These are phyloP conservation scores for Acer campestre DNA, from an alignment of 345 rosid species.

Conservation along the genomic window DNA sequence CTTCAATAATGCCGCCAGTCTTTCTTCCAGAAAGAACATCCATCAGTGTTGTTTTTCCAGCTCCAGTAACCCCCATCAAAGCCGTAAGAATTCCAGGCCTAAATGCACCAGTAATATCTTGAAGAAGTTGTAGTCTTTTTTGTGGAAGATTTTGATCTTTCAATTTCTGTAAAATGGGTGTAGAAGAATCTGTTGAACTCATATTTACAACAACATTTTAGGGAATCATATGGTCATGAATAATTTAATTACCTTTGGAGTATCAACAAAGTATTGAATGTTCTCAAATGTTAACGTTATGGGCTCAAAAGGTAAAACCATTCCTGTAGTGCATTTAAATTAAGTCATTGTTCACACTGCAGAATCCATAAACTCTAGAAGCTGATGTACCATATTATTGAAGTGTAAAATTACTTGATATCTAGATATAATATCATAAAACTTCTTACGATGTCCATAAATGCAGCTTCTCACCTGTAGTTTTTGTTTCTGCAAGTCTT, in stretches of 20 bases:
- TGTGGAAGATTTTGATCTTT: constrained; percentile 34
- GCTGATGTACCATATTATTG: too few relatives aligned
- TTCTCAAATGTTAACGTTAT: constrained; percentile 33
- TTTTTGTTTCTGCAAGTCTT: constrained; percentile 16
- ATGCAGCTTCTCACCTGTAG: constrained; percentile 10
- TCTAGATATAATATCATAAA: neutral
- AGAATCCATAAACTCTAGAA: neutral
- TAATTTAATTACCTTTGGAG: constrained; percentile 29
- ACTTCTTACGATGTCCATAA: neutral
- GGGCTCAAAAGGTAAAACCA: constrained; percentile 42
- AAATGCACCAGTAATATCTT: constrained; percentile 43
- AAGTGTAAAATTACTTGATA: neutral
- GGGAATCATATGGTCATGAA: neutral
- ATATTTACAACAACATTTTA: neutral
- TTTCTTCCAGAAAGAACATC: constrained; percentile 62
- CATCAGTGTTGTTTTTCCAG: constrained; percentile 54
- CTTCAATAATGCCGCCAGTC: constrained; percentile 42
- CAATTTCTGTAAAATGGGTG: constrained; percentile 23
- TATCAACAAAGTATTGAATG: constrained; percentile 34
- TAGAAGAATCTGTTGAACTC: neutral
- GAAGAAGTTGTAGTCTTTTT: constrained; percentile 39
- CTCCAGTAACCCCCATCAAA: constrained; percentile 51
- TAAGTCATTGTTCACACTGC: neutral
- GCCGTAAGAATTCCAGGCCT: constrained; percentile 52
- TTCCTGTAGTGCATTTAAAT: constrained; percentile 12